Base-by-base conservation (phyloP, 495 filamentous ascomycete genomes). In the Neurospora sp. region DNA sequence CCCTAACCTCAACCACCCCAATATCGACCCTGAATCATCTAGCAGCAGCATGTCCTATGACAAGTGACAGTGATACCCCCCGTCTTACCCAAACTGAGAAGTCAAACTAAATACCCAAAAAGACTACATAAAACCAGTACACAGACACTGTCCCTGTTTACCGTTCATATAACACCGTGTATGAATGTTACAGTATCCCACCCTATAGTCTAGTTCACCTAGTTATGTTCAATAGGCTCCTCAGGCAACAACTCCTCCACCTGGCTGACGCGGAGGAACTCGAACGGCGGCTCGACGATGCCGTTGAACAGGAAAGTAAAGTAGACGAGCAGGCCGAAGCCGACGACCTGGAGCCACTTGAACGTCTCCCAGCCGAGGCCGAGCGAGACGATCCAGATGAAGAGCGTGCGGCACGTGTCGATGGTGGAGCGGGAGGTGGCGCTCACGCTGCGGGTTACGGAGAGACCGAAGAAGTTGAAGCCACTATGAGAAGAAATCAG, bases 271-370 rank as follows among this genome's bases (percentile, higher is more conserved):
- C 78, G 79, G 40, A 87, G 81, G 78, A 81, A 84, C 70, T 77
- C 75, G 74, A 96, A 82, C 3, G 94, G 94, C n/a, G 93, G 92
- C 35, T 88, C 85, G 22, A 98, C 87, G 70, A 98, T 88, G 73
- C 94, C 94, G 83, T 99, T 98, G 86, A 98, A 99, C 71, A 99
- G 78, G 81, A 97, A 98, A 0, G 96, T 99, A 76, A 96, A 97
- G 77, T 97, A 99, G 39, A 99, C 96, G 31, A 99, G 88, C 71
- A 98, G 81, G 31, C 78, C 91, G 78, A 99, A 99, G 3, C 96
- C 96, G 3, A 88, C 80, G 4, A 99, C 93, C 82, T 99, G 96
- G 10, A 99, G 87, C 92, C 94, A 97, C 83, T 98, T 99, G 88
- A 99, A 99, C 10, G 88, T 89, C 82, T 99, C 96, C 96, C 96